Base-by-base conservation (phyloP, 768 basidiomycete genomes). In the Pisolithus sp. region DNA sequence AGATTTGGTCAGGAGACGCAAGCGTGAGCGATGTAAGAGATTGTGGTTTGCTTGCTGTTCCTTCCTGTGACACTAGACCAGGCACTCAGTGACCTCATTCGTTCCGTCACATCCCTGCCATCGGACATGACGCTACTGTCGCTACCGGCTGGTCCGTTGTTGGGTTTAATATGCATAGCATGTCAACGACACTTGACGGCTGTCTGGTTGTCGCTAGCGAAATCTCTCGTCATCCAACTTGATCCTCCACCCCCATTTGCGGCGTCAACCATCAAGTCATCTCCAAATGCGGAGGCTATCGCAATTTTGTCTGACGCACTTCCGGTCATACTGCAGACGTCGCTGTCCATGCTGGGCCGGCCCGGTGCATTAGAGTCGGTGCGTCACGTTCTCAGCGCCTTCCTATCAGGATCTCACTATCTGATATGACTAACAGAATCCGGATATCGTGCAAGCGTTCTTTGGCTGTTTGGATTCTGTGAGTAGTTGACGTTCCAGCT, bases 361-460 rank as follows among this genome's bases (percentile, higher is more conserved):
- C 75, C 78, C 0, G 81, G 82, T 2, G 80, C 77, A 8, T 86
- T 91, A 86, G 82, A 83, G 60, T 73, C 72, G 53, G 89, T 91
- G 59, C 53, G 83, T 70, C 15, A 23, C 8, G 18, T 44, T 31
- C 21, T 4, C 38, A 30, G 18, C n/a, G 7, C 18, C 18, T 46
- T n/a, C 31, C 21, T 12, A n/a, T 31, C 46, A 20, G 10, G 43
- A 45, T 45, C n/a, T 18, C 10, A 6, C 15, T 10, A 12, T 47
- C 8, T 31, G 17, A 46, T 34, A 28, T 4, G 24, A 24, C 21
- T 45, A 20, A 5, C 48, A 95, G 91, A 91, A 95, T 62, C 93
- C 93, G 0, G 93, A 95, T 64, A 80, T 95, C 24, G 89, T 92
- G 15, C 91, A 93, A 62, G 83, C 83, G 23, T 94, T 93, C 67